phyloP scores from a whole-genome alignment of 1,284 basidiomycete species.

The Ganoderma leucocontextum region DNA sequence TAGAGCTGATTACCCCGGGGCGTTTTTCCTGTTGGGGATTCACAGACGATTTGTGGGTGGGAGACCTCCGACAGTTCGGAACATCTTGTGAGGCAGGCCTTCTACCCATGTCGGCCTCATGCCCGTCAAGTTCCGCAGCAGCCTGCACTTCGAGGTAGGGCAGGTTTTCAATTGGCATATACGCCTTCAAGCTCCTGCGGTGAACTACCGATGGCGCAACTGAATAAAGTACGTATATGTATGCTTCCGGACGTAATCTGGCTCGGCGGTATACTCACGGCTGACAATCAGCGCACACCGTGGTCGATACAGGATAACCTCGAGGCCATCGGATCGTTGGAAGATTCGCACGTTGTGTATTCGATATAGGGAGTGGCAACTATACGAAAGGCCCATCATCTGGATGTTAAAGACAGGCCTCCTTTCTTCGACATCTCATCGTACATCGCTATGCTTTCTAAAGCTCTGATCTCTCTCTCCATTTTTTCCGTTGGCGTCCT shows the following conservation, averaged over 20 bases:
- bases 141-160: background rate
- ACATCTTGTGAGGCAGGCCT: background rate
- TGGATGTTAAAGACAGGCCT: too few relatives aligned
- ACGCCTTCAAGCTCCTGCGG: background rate
- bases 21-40: too few relatives aligned
- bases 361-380: background rate
- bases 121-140: background rate
- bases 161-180: background rate
- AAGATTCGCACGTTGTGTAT: background rate
- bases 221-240: background rate
- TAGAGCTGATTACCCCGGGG: too few relatives aligned
- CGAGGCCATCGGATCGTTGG: background rate
- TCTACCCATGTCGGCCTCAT: conserved; percentile 1
- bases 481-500: background rate
- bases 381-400: too few relatives aligned
- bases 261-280: background rate
- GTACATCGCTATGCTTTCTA: background rate
- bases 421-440: too few relatives aligned
- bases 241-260: background rate
- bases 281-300: background rate
- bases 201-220: background rate
- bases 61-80: too few relatives aligned
- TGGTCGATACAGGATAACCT: background rate
- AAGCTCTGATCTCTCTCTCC: background rate
- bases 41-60: too few relatives aligned